Percentiles rank a stretch among this genome's conserved stretches.
Conservation (phyloP, 495 filamentous ascomycete genomes). For the Annulohypoxylon nitens region DNA sequence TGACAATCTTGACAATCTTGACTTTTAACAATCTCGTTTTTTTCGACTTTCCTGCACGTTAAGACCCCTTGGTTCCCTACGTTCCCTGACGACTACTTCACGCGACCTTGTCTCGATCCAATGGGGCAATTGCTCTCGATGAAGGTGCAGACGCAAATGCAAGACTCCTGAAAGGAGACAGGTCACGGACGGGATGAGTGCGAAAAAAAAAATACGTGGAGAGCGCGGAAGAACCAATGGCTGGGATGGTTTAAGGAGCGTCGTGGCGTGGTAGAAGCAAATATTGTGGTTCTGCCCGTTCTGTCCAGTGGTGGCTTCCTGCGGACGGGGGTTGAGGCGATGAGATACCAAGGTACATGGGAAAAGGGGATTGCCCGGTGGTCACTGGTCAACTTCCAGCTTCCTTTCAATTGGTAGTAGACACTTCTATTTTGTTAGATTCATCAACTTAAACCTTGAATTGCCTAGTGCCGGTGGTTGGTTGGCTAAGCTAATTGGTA, state of each 20-base stretch:
- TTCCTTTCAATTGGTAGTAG: slow-evolving; percentile 2
- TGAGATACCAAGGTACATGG: slow-evolving; percentile 45
- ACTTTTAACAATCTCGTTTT: not conserved
- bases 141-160: slow-evolving; percentile 20
- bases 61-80: not conserved
- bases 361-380: slow-evolving; percentile 44
- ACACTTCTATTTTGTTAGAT: slow-evolving; percentile 6
- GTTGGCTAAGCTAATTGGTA: slow-evolving; percentile 1
- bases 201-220: slow-evolving; percentile 9
- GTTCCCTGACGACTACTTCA: slow-evolving; percentile 30
- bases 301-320: not conserved
- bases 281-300: slow-evolving; percentile 28
- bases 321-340: slow-evolving; percentile 25
- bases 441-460: slow-evolving; percentile 41
- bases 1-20: not conserved
- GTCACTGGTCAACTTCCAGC: too few relatives aligned
- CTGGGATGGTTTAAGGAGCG: slow-evolving; percentile 33
- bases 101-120: slow-evolving; percentile 32
- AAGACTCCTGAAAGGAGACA: slow-evolving; percentile 25
- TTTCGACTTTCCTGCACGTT: slow-evolving; percentile 14
- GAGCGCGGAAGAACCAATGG: slow-evolving; percentile 27
- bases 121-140: slow-evolving; percentile 27
- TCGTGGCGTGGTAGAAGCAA: slow-evolving; percentile 42
- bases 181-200: slow-evolving; percentile 12
- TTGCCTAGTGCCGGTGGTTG: slow-evolving; percentile 10